Conservation (phyloP, 2,329 filamentous ascomycete species). For the Alternaria sp. region DNA sequence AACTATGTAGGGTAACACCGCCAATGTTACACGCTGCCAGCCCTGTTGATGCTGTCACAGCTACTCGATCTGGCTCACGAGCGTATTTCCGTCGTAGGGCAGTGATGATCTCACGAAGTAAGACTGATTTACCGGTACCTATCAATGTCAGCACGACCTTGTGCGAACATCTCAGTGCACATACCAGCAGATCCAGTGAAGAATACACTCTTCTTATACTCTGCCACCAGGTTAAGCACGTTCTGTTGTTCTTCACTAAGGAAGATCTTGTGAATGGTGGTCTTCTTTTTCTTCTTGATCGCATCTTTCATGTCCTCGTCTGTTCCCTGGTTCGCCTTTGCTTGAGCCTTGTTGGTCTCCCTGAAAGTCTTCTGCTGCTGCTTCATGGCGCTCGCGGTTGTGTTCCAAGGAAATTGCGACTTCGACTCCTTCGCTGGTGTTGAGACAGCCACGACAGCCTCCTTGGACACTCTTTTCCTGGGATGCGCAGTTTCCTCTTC, state of each 20-base stretch:
- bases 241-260: slow-evolving; percentile 87
- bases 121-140: slow-evolving; percentile 92
- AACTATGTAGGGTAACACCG: slow-evolving; percentile 94
- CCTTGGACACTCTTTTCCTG: slow-evolving; percentile 47
- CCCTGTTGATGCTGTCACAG: slow-evolving; percentile 94
- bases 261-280: slow-evolving; percentile 66
- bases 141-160: slow-evolving; percentile 13
- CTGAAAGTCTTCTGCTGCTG: slow-evolving; percentile 78
- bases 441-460: slow-evolving; percentile 47
- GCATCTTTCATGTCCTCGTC: slow-evolving; percentile 60
- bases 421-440: slow-evolving; percentile 57
- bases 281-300: slow-evolving; percentile 54
- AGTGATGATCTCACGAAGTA: slow-evolving; percentile 90
- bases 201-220: slow-evolving; percentile 87
- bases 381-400: slow-evolving; percentile 76
- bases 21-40: slow-evolving; percentile 96
- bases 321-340: slow-evolving; percentile 49
- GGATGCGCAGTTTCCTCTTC: slow-evolving; percentile 31
- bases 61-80: slow-evolving; percentile 81
- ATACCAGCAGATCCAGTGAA: slow-evolving; percentile 91
- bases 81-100: slow-evolving; percentile 78
- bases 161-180: slow-evolving; percentile 5
- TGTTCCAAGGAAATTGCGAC: slow-evolving; percentile 70
- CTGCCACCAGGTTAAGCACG: slow-evolving; percentile 82
- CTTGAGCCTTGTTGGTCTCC: slow-evolving; percentile 65